Percentiles rank a stretch among this genome's conserved stretches.
Evolutionary conservation across 306 rosid species (phyloP).

Genomic region (Glycine tomentella): DNA sequence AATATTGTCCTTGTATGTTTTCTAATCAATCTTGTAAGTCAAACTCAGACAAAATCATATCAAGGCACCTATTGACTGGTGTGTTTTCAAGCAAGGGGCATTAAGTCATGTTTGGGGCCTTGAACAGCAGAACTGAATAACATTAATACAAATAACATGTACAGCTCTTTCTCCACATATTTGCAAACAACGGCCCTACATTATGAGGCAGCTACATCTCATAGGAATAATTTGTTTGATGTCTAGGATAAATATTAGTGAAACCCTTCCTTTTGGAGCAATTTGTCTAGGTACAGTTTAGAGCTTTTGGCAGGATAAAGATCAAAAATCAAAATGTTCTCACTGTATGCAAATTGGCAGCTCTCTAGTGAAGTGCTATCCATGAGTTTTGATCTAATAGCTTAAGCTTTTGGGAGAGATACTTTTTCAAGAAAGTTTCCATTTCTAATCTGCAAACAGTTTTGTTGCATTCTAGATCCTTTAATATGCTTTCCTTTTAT

Average conservation of each 20-base stretch:
- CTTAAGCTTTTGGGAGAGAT: neutral
- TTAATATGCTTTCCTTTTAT: neutral
- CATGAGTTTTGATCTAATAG: neutral
- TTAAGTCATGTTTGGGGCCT: neutral
- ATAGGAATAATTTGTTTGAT: neutral
- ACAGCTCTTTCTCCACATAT: neutral
- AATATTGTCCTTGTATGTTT: neutral
- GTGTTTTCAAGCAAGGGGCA: slow-evolving; percentile 25
- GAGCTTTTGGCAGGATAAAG: slow-evolving; percentile 13
- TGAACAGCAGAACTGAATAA: too few relatives aligned
- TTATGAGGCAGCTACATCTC: slow-evolving; percentile 5
- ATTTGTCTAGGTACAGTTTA: neutral
- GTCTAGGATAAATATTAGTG: slow-evolving; percentile 8
- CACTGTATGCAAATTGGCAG: neutral
- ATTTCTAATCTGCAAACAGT: slow-evolving; percentile 15
- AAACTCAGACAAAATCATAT: slow-evolving; percentile 31
- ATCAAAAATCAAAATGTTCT: slow-evolving; percentile 16
- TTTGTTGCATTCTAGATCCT: neutral
- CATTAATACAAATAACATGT: too few relatives aligned
- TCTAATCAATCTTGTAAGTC: slow-evolving; percentile 4
- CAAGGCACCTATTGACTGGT: slow-evolving; percentile 26
- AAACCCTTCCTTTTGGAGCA: slow-evolving; percentile 17
- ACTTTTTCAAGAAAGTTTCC: slow-evolving; percentile 6
- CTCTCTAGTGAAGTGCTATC: neutral
- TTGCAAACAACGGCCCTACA: neutral